Base-by-base conservation (phyloP, 2,329 filamentous ascomycete genomes). In the Fusarium guadeloupense region DNA sequence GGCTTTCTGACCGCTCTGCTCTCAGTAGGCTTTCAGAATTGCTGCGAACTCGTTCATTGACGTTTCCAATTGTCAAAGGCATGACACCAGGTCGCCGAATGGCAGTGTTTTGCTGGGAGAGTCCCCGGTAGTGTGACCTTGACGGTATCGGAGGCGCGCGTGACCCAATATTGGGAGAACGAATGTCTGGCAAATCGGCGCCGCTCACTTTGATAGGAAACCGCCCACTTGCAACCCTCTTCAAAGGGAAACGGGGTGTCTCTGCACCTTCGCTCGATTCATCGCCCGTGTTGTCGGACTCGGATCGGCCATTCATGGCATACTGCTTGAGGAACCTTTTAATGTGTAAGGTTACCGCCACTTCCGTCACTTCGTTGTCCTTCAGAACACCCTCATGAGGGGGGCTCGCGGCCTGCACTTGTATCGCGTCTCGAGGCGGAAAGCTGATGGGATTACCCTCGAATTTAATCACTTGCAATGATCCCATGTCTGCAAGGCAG, bases 401-500 rank as follows among this genome's bases (percentile, higher is more conserved):
- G 16, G 84, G 83, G 42, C 79, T 86, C 34, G 77, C 77, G 16
- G 81, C 80, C 68, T 83, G 82, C 10, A 85, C 78, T 66, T 89
- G 86, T 21, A 92, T 74, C 13, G 89, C 81, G 64, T 90, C 87
- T 67, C 83, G 86, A 14, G 91, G 89, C 4, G 93, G 93, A 68
- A 94, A 94, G 54, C 83, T 85, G 54, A 97, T 85, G 9, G 91
- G 91, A 68, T 97, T 97, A 39, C 92, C 92, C 54, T 94, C 90
- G 30, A 97, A 86, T 75, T 96, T 97, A 52, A 98, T 82, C 64
- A 96, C 90, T 72, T 94, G 91, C 55, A 98, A 79, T 50, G 92
- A 95, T 52, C 85, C 88, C 90, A 97, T 96, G 63, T 97, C 93
- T 49, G 91, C 92, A 19, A 98, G 78, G 64, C 91, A 93, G 7